Base-by-base conservation (phyloP, 805 yeast genomes). In the Cyberlindnera japonica region DNA sequence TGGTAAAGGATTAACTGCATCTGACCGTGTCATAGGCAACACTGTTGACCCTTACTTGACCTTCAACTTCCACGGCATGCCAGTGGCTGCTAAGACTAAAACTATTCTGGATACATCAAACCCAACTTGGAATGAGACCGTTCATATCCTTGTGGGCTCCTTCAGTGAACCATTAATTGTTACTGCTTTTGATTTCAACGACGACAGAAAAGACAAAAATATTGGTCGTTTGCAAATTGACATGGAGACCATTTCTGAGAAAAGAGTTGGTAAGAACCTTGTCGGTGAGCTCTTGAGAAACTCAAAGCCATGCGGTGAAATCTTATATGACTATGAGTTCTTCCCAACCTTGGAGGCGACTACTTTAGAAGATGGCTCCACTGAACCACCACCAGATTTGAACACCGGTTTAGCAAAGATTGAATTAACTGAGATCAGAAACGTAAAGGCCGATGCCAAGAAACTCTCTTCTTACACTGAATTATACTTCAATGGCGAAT, bases 21-120 rank as follows among this genome's bases (percentile, higher is more conserved):
- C 83, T 45, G 81, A 79, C 40, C 64, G 65, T 37, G 68, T 83
- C 30, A 55, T 75, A 50, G 89, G 86, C 47, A 83, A 82, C 53
- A 85, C 96, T 10, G 72, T 89, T 47, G 97, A 93, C 60, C 99
- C 99, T 10, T 95, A 88, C 63, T 70, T 90, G 45, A 74, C 81
- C 7, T 73, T 90, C 57, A 83, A 84, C 16, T 78, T 79, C 56
- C 69, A 71, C 44, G 74, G 74, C 38, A 55, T 61, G 37, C 77
- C 75, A 30, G 69, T 81, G 49, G 91, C 82, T 3, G 93, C 83
- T 3, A 75, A 79, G 54, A 83, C 96, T 5, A 74, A 77, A 42
- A 74, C 77, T 51, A 83, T 81, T 49, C 61, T 71, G 38, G 81
- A 88, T 53, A 82, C 95, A 5, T 62, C 65, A 47, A 64, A 68